Evolutionary conservation across 2,329 filamentous ascomycete genomes (phyloP).

Genomic region (Cladosporium sp.): DNA sequence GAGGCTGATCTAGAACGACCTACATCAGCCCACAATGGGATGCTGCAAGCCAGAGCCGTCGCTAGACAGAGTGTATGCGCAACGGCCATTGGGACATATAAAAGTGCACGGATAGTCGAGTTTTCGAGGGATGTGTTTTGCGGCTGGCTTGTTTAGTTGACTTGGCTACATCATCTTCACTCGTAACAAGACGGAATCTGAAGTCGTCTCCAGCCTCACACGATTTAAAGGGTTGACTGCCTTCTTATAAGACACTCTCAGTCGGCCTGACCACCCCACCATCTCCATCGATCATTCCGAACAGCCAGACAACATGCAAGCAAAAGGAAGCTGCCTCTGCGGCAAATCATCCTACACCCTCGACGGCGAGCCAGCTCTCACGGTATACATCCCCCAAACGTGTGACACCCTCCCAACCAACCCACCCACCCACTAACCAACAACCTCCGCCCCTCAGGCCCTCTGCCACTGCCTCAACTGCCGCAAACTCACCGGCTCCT

Average conservation of each 20-base stretch:
- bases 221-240: background rate
- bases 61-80: background rate
- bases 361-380: slow-evolving; percentile 9
- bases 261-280: background rate
- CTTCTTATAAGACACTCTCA: background rate
- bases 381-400: background rate
- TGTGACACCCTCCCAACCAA: background rate
- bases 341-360: slow-evolving; percentile 19
- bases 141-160: background rate
- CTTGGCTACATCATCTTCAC: background rate
- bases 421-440: background rate
- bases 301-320: slow-evolving; percentile 25
- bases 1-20: background rate
- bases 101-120: background rate
- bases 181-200: background rate
- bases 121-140: background rate
- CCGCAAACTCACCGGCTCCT: slow-evolving; percentile 19
- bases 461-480: slow-evolving; percentile 24
- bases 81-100: background rate
- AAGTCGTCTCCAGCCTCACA: background rate
- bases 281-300: background rate
- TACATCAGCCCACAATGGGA: background rate
- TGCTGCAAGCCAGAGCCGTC: background rate
- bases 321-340: slow-evolving; percentile 20
- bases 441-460: background rate